Percentiles rank a stretch among this genome's conserved stretches.
Evolutionary conservation across 2,329 filamentous ascomycete species (phyloP).

Genomic region (Lachnellula occidentalis): DNA sequence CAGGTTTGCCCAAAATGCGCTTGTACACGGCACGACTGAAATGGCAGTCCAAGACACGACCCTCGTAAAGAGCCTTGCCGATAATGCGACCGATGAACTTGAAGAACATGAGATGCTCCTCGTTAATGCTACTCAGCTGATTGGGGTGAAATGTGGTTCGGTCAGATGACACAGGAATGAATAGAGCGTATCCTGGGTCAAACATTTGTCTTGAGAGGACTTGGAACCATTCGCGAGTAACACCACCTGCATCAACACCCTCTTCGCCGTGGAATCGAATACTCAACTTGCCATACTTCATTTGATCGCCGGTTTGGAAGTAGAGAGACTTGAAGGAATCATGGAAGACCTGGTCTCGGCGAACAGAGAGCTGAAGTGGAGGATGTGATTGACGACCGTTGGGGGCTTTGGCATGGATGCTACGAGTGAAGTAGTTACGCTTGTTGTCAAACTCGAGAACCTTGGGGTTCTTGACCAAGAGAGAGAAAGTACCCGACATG

Average conservation of each 20-base stretch:
- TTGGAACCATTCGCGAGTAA: constrained; percentile 98
- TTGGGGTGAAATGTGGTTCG: constrained; percentile 99
- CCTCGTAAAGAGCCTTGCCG: constrained; percentile 95
- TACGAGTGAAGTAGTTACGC: constrained; percentile 96
- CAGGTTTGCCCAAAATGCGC: constrained; percentile 87
- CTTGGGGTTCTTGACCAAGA: constrained; percentile 97
- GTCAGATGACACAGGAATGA: constrained; percentile 93
- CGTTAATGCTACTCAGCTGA: constrained; percentile 86
- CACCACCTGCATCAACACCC: constrained; percentile 94
- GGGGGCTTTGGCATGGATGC: constrained; percentile 71
- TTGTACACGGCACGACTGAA: constrained; percentile 99
- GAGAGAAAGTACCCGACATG: constrained; percentile 96
- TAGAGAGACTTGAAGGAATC: constrained; percentile 98
- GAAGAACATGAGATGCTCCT: constrained; percentile 96
- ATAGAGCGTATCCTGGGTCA: constrained; percentile 93
- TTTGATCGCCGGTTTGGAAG: constrained; percentile 93
- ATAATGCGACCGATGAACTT: constrained; percentile 99
- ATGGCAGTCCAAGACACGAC: constrained; percentile 92
- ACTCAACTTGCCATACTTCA: constrained; percentile 98
- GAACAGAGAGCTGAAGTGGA: constrained; percentile 76
- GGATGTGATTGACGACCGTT: constrained; percentile 68
- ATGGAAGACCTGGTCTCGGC: constrained; percentile 92
- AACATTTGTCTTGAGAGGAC: constrained; percentile 98
- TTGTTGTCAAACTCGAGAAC: constrained; percentile 99
- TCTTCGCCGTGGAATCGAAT: constrained; percentile 97